phyloP scores from a whole-genome alignment of 176 grass and related monocot genomes.

The Microstegium vimineum region DNA sequence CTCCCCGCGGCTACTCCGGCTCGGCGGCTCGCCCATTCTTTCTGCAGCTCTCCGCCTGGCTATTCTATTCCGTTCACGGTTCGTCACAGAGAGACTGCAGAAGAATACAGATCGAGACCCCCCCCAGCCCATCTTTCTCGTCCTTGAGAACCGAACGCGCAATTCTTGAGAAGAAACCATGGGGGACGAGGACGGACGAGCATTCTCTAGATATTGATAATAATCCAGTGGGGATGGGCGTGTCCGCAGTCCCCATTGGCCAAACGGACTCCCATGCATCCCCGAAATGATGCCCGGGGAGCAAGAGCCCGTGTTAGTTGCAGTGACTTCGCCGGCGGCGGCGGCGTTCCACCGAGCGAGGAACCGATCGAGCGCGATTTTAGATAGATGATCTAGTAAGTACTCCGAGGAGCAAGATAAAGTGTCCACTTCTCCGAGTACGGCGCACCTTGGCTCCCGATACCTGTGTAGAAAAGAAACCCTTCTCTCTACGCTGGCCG shows the following conservation, averaged over 20 bases:
- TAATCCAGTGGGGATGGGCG: background rate
- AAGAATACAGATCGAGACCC: background rate
- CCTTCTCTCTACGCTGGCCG: background rate
- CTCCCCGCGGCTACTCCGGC: background rate
- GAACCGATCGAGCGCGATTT: background rate
- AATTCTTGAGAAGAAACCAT: background rate
- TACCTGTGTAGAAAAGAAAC: background rate
- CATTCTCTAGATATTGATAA: too few species aligned
- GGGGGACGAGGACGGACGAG: background rate
- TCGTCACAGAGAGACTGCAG: background rate
- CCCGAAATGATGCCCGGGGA: slow-evolving; percentile 27
- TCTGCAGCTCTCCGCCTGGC: background rate
- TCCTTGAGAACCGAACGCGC: slow-evolving; percentile 22
- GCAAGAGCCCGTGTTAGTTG: slow-evolving; percentile 37
- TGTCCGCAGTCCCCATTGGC: slow-evolving; percentile 8
- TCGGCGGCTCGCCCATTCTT: slow-evolving; percentile 16
- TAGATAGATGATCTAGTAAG: too few species aligned
- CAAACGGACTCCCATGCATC: slow-evolving; percentile 6
- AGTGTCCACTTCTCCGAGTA: slow-evolving; percentile 17
- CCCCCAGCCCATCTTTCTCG: background rate
- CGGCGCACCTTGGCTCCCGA: background rate
- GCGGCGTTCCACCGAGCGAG: background rate
- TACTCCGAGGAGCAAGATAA: too few species aligned
- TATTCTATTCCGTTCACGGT: background rate
- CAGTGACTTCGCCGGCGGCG: background rate